These are phyloP conservation scores for Fusarium redolens DNA, from an alignment of 2,329 filamentous ascomycete species.

Conservation along the genomic window DNA sequence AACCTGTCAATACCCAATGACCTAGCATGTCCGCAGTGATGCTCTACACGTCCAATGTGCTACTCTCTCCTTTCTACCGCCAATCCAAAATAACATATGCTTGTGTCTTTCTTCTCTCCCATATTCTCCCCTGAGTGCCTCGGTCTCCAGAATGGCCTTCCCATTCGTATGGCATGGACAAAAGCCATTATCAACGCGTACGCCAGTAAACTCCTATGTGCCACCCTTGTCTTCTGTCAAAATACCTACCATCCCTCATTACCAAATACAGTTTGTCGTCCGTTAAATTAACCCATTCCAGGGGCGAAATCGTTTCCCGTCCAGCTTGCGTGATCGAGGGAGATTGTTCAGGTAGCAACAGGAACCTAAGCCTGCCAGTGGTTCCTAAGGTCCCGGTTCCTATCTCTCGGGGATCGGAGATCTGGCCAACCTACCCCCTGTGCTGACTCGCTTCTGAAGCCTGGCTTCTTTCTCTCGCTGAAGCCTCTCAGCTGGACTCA, in stretches of 20 bases:
- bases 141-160: constrained; percentile 12
- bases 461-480: constrained; percentile 74
- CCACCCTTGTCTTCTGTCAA: constrained; percentile 36
- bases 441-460: constrained; percentile 82
- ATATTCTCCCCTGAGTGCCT: constrained; percentile 12
- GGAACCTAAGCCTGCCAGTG: constrained; percentile 52
- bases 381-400: constrained; percentile 57
- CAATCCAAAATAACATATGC: constrained; percentile 12
- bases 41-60: constrained; percentile 6
- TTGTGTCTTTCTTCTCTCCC: constrained; percentile 27
- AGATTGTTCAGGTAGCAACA: constrained; percentile 52
- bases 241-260: constrained; percentile 36
- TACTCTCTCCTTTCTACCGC: constrained; percentile 8
- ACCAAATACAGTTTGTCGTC: constrained; percentile 32
- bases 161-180: constrained; percentile 6
- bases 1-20: constrained; percentile 37
- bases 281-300: constrained; percentile 22
- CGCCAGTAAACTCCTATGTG: constrained; percentile 43
- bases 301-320: constrained; percentile 17
- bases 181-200: constrained; percentile 30
- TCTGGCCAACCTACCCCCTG: constrained; percentile 77
- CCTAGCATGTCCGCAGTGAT: constrained; percentile 17
- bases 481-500: constrained; percentile 60
- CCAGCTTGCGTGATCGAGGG: constrained; percentile 42
- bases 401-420: constrained; percentile 72